Base-by-base conservation (phyloP, 805 yeast species). In the Saturnispora ahearnii region DNA sequence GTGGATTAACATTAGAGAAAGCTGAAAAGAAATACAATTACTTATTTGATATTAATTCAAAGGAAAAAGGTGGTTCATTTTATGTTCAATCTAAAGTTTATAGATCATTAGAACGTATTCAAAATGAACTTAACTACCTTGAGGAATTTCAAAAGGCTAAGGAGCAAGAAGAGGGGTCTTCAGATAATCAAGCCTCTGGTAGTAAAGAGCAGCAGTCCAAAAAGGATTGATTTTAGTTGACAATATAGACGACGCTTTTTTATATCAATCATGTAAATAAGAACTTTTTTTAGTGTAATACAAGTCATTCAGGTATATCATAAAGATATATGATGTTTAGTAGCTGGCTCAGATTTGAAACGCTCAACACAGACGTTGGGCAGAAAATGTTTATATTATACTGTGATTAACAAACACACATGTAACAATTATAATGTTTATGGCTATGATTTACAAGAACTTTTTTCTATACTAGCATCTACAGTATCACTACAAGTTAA, bases 11-110 rank as follows among this genome's bases (percentile, higher is more conserved):
- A 31, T 56, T 79, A 48, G 85, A 81, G 45, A 79, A 79, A 57
- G 70, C 84, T 34, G 79, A 82, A 53, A 76, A 76, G 51, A 84
- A 85, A 63, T 93, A 84, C 70, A 79, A 83, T 52, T 87, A 87
- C 59, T 69, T 93, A 57, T 93, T 90, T 58, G 87, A 86, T 44
- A 86, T 88, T 50, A 93, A 93, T 70, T 79, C 93, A 29, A 88
- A 87, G 66, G 97, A 90, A 53, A 88, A 89, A 66, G 96, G 96
- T n/a, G 96, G 96, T 41, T 85, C 96, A 40, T 91, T 93, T 63
- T 93, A 91, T 62, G 64, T 93, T 46, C 99, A 93, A 64, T 82
- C 93, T 48, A 93, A 93, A 70, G 91, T 93, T 24, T 89, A 79
- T 67, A 79, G 96, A 66, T 97, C 99, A 24, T 86, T 89, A 78